Conservation (phyloP, 1,139 yeast species). For the Debaryomyces psychrophilus region DNA sequence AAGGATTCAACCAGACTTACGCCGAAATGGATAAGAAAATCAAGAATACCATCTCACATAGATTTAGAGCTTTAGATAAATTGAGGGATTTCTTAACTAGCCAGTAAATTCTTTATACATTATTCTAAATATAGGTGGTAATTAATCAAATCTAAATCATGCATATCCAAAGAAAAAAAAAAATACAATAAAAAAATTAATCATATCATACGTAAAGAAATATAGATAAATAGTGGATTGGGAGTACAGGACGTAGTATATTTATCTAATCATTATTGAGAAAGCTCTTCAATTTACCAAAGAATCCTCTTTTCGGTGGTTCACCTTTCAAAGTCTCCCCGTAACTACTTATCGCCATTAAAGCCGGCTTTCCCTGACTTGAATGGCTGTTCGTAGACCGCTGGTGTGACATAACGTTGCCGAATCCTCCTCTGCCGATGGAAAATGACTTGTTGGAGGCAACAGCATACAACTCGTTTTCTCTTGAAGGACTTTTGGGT, state of each 20-base stretch:
- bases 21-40: constrained; percentile 85
- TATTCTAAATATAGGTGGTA: background rate
- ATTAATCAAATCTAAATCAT: constrained; percentile 1
- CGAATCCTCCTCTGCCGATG: constrained; percentile 54
- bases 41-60: constrained; percentile 84
- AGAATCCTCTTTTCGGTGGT: constrained; percentile 31
- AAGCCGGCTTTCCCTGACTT: constrained; percentile 13
- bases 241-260: background rate
- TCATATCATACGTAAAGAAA: constrained; percentile 1
- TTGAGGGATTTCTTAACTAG: constrained; percentile 58
- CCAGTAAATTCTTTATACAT: constrained; percentile 19
- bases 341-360: constrained; percentile 32
- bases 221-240: background rate
- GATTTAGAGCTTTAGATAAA: constrained; percentile 79
- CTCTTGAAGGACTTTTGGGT: constrained; percentile 20
- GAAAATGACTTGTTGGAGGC: constrained; percentile 43
- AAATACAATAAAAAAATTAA: constrained; percentile 2
- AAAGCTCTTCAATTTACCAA: constrained; percentile 35
- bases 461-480: constrained; percentile 39
- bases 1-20: constrained; percentile 69
- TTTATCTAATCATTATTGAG: constrained; percentile 18
- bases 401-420: constrained; percentile 39
- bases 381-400: constrained; percentile 17
- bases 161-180: constrained; percentile 1
- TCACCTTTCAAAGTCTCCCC: constrained; percentile 21